phyloP scores from a whole-genome alignment of 2,329 filamentous ascomycete species.

The Didymella glomerata region DNA sequence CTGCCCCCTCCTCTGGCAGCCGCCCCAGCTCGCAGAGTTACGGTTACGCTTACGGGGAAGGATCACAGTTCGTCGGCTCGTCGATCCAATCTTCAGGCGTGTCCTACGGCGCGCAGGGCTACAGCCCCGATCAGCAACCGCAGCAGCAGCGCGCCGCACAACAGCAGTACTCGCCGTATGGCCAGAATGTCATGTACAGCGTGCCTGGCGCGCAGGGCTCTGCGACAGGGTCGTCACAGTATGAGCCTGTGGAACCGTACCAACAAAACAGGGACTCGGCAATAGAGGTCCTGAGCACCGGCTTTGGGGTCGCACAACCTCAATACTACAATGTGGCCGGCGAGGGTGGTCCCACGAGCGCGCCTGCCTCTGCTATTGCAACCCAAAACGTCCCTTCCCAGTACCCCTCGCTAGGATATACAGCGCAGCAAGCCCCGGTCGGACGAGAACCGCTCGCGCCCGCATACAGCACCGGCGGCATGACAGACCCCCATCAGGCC shows the following conservation, averaged over 20 bases:
- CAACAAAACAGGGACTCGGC: conserved; percentile 72
- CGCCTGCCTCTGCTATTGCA: conserved; percentile 65
- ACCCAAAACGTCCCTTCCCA: conserved; percentile 72
- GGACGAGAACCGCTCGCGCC: conserved; percentile 60
- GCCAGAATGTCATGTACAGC: conserved; percentile 79
- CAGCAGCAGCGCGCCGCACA: conserved; percentile 62
- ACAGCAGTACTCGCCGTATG: conserved; percentile 62
- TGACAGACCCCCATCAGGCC: conserved; percentile 60
- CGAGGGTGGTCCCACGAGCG: conserved; percentile 66
- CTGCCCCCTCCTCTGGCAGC: conserved; percentile 51
- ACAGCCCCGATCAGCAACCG: conserved; percentile 60
- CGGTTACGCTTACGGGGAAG: conserved; percentile 63
- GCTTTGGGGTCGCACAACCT: conserved; percentile 72
- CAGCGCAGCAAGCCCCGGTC: conserved; percentile 68
- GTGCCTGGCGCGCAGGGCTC: conserved; percentile 58
- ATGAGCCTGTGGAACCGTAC: conserved; percentile 80
- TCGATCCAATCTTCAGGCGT: conserved; percentile 60
- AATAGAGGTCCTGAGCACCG: conserved; percentile 76
- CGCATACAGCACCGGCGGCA: conserved; percentile 60
- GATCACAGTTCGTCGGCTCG: conserved; percentile 64
- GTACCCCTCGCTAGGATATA: conserved; percentile 65
- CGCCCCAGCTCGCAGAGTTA: conserved; percentile 54
- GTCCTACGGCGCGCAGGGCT: conserved; percentile 70
- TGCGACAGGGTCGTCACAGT: conserved; percentile 65
- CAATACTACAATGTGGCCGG: conserved; percentile 73